Percentiles rank a stretch among this genome's conserved stretches.
phyloP scores from a whole-genome alignment of 176 grass and related monocot genomes.

The Aechmea fasciata region DNA sequence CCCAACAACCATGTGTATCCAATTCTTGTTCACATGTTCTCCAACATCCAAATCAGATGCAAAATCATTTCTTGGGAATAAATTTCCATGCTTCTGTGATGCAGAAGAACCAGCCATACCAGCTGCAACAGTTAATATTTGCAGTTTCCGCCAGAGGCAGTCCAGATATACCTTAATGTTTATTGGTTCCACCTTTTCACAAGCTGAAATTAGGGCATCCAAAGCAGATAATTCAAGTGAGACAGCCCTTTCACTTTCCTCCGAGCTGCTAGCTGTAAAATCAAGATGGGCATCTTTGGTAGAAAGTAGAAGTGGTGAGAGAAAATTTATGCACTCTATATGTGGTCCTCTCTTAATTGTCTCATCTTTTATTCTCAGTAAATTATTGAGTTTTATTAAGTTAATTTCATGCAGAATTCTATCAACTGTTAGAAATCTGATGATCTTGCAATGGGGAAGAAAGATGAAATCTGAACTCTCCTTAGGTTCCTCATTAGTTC shows the following conservation, averaged over 20 bases:
- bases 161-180: constrained; percentile 78
- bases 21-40: too few species aligned
- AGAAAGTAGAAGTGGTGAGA: constrained; percentile 84
- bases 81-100: constrained; percentile 18
- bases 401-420: constrained; percentile 90
- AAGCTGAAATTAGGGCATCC: constrained; percentile 84
- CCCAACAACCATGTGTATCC: too few species aligned
- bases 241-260: constrained; percentile 47
- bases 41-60: constrained; percentile 43
- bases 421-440: constrained; percentile 64
- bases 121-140: constrained; percentile 64
- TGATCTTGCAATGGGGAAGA: constrained; percentile 66
- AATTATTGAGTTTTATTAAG: constrained; percentile 73
- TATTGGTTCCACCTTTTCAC: constrained; percentile 73
- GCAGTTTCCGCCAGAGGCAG: constrained; percentile 71
- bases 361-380: constrained; percentile 79
- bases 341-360: constrained; percentile 68
- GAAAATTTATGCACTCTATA: constrained; percentile 68
- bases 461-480: constrained; percentile 37
- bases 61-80: constrained; percentile 7
- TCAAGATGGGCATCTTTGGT: constrained; percentile 63
- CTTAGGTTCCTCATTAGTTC: constrained; percentile 29
- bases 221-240: constrained; percentile 68
- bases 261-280: constrained; percentile 27
- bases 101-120: constrained; percentile 44